Conservation (phyloP, 805 yeast species). For the Candida incommunis region DNA sequence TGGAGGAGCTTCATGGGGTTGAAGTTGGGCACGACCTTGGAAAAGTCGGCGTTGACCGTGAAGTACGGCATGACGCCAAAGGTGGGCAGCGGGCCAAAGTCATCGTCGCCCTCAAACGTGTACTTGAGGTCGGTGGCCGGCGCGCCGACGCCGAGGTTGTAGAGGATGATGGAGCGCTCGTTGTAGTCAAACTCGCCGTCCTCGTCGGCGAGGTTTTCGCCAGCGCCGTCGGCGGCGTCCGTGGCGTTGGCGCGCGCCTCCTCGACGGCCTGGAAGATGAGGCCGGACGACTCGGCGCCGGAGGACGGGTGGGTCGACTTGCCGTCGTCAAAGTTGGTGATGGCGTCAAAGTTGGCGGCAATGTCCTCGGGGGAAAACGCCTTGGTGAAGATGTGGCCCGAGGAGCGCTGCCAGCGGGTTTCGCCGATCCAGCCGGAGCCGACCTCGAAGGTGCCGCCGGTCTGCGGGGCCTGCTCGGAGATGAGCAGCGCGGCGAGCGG, state of each 20-base stretch:
- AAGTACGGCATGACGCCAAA: slow-evolving; percentile 84
- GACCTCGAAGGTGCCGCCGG: slow-evolving; percentile 77
- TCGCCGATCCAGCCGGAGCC: slow-evolving; percentile 96
- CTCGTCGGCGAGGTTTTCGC: slow-evolving; percentile 32
- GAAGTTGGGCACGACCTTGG: slow-evolving; percentile 58
- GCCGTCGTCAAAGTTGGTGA: slow-evolving; percentile 48
- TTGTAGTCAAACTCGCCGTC: slow-evolving; percentile 41
- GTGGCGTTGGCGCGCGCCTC: slow-evolving; percentile 31
- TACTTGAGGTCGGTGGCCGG: slow-evolving; percentile 61
- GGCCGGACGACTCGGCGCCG: slow-evolving; percentile 68
- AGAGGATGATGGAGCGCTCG: slow-evolving; percentile 61
- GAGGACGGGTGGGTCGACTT: slow-evolving; percentile 41
- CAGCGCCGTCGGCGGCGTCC: slow-evolving; percentile 32
- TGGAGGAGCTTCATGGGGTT: slow-evolving; percentile 82
- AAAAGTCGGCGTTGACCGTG: slow-evolving; percentile 45
- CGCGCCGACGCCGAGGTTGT: slow-evolving; percentile 86
- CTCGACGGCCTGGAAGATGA: slow-evolving; percentile 42
- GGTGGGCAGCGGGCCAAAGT: slow-evolving; percentile 78
- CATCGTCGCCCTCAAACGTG: slow-evolving; percentile 58
- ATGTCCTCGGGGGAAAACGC: slow-evolving; percentile 54
- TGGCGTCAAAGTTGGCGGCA: slow-evolving; percentile 48
- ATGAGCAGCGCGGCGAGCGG: slow-evolving; percentile 73
- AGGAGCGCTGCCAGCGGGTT: slow-evolving; percentile 90
- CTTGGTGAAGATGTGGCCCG: slow-evolving; percentile 39
- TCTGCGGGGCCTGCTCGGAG: slow-evolving; percentile 56